phyloP scores from a whole-genome alignment of 345 rosid species.

The Camelina hispida region DNA sequence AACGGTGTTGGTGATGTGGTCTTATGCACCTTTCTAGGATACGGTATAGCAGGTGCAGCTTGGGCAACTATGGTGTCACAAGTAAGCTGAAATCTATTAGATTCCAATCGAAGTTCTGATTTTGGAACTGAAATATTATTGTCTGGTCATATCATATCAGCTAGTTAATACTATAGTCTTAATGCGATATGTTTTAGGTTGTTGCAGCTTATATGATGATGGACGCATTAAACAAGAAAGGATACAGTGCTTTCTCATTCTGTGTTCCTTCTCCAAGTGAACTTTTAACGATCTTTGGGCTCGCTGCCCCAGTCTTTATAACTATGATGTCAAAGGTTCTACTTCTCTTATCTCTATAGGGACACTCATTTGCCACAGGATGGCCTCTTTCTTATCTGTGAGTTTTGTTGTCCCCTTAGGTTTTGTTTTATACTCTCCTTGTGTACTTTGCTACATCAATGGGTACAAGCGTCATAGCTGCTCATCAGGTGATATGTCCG shows the following conservation, averaged over 20 bases:
- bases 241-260: slow-evolving; percentile 65
- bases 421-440: slow-evolving; percentile 74
- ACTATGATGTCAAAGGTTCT: slow-evolving; percentile 78
- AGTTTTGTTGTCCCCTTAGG: slow-evolving; percentile 52
- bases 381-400: slow-evolving; percentile 27
- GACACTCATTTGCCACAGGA: slow-evolving; percentile 19
- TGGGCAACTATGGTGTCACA: slow-evolving; percentile 98
- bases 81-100: slow-evolving; percentile 48
- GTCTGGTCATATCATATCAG: slow-evolving; percentile 15
- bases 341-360: neutral
- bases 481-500: slow-evolving; percentile 76
- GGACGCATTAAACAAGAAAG: slow-evolving; percentile 67
- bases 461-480: slow-evolving; percentile 81
- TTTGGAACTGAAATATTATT: slow-evolving; percentile 14
- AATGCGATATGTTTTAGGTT: slow-evolving; percentile 52
- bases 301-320: slow-evolving; percentile 84
- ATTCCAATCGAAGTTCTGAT: slow-evolving; percentile 17
- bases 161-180: slow-evolving; percentile 26
- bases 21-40: slow-evolving; percentile 76
- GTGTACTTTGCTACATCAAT: slow-evolving; percentile 86
- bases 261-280: slow-evolving; percentile 67
- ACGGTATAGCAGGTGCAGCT: slow-evolving; percentile 94
- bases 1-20: slow-evolving; percentile 78
- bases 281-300: slow-evolving; percentile 57
- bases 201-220: slow-evolving; percentile 90